Base-by-base conservation (phyloP, 768 basidiomycete species). In the Hygrophorus russula region DNA sequence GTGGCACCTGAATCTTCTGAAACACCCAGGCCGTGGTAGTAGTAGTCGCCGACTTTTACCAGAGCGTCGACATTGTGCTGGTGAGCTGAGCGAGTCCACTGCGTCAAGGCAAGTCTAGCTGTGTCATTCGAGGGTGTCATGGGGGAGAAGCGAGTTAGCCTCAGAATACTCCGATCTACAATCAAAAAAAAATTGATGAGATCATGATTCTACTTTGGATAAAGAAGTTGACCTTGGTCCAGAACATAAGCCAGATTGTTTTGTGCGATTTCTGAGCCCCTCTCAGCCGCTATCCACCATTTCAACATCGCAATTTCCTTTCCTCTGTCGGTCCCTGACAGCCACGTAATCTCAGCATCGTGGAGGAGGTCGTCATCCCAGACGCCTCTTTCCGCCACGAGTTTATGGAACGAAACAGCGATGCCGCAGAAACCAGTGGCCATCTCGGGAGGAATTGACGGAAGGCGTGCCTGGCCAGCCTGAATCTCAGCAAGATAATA, bases 11-110 rank as follows among this genome's bases (percentile, higher is more conserved):
- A 73, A 45, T 80, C 80, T 46, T 82, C 75, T 4, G 74, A 65
- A 1, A 90, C 80, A 9, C 89, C 91, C 3, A 92, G 70, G 0
- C 91, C 91, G 49, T 88, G 80, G 55, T 89, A 97, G 62, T 93
- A 94, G 58, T 97, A 96, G 59, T 99, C 96, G 31, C 91, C 96
- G 4, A 97, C 92, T 70, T 97, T 99, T 48, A 99, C 91, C 46
- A 98, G 70, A 9, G 96, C 84, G 56, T 99, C 96, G n/a, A 96
- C 73, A 53, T 99, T 93, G 42, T 83, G 80, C 58, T 99, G 96
- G 2, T 76, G 80, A 7, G 94, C 92, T 2, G 93, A 92, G 11
- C 96, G 80, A 19, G 81, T 88, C 94, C 94, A 99, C 55, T 94
- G 88, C 0, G 82, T 86, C 39, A 99, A 65, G 0, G 91, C 93